Percentiles rank a stretch among this genome's conserved stretches.
phyloP scores from a whole-genome alignment of 208 protist genomes.

The Porcisia deanei region DNA sequence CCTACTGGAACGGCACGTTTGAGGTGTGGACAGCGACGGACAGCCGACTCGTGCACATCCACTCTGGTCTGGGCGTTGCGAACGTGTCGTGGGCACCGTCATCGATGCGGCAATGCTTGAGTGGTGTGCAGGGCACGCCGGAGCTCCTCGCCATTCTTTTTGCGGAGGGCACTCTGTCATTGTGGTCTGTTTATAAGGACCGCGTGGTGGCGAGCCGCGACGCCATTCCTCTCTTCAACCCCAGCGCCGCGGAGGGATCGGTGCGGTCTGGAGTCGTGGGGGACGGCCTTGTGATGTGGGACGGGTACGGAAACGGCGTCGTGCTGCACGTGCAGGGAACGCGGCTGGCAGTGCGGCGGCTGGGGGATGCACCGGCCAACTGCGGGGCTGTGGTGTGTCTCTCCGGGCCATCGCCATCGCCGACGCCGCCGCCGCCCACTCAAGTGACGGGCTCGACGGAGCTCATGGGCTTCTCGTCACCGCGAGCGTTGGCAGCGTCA shows the following conservation, averaged over 20 bases:
- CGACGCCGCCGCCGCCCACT: conserved; percentile 7
- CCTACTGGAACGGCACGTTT: conserved; percentile 78
- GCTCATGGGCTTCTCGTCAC: conserved; percentile 30
- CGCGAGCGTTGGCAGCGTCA: conserved; percentile 10
- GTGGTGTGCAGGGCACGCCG: conserved; percentile 58
- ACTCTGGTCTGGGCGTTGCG: conserved; percentile 69
- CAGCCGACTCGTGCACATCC: conserved; percentile 65
- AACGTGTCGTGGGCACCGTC: conserved; percentile 79
- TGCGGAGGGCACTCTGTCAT: conserved; percentile 64
- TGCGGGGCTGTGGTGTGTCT: conserved; percentile 31
- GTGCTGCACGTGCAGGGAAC: conserved; percentile 34
- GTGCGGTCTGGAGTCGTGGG: conserved; percentile 42
- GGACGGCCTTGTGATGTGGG: conserved; percentile 46
- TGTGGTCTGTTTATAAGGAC: conserved; percentile 84
- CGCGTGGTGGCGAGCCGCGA: conserved; percentile 72
- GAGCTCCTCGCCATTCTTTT: conserved; percentile 79
- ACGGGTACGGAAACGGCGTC: conserved; percentile 43
- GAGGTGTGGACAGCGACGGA: conserved; percentile 81
- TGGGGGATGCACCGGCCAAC: conserved; percentile 39
- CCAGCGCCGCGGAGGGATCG: conserved; percentile 27
- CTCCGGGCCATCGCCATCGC: conserved; percentile 12
- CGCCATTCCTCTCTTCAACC: conserved; percentile 45
- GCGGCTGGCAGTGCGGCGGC: conserved; percentile 26
- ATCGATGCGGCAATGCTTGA: conserved; percentile 51
- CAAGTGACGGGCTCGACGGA: conserved; percentile 8